Conservation (phyloP, 805 yeast species). For the Starmerella khaoyaiensis region DNA sequence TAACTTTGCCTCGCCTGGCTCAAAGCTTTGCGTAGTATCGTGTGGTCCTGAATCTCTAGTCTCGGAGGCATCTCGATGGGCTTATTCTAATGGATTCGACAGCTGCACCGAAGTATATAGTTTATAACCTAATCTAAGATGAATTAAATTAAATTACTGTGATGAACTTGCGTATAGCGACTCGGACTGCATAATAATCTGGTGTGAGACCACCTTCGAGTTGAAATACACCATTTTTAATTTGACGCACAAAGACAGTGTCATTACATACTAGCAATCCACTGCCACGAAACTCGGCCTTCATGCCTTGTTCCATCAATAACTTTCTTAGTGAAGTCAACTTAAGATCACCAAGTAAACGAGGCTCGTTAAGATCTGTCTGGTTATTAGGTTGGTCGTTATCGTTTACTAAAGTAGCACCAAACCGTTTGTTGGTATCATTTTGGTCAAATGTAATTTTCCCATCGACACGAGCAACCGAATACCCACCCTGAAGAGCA, state of each 20-base stretch:
- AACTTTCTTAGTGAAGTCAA: conserved; percentile 64
- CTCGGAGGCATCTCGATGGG: conserved; percentile 18
- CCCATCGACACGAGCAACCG: conserved; percentile 74
- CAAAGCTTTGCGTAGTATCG: conserved; percentile 16
- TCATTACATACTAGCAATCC: conserved; percentile 83
- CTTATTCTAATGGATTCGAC: conserved; percentile 5
- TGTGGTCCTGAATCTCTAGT: conserved; percentile 23
- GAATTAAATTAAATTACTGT: conserved; percentile 13
- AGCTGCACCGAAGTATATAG: conserved; percentile 20
- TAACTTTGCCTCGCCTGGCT: conserved; percentile 1
- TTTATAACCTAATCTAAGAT: conserved; percentile 5
- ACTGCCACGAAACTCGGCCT: conserved; percentile 84
- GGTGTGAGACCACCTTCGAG: conserved; percentile 71
- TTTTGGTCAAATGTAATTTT: conserved; percentile 25
- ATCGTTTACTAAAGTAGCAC: conserved; percentile 7
- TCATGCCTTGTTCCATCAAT: conserved; percentile 44
- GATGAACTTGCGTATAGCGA: conserved; percentile 18
- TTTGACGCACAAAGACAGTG: conserved; percentile 58
- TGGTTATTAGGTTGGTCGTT: conserved; percentile 4
- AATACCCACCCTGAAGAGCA: conserved; percentile 61
- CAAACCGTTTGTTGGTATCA: conserved; percentile 7
- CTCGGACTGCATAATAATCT: conserved; percentile 43
- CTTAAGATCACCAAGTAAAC: conserved; percentile 80
- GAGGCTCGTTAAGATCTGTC: too few relatives aligned
- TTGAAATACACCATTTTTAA: conserved; percentile 67